Conservation (phyloP, 306 rosid genomes). For the Trifolium fragiferum region DNA sequence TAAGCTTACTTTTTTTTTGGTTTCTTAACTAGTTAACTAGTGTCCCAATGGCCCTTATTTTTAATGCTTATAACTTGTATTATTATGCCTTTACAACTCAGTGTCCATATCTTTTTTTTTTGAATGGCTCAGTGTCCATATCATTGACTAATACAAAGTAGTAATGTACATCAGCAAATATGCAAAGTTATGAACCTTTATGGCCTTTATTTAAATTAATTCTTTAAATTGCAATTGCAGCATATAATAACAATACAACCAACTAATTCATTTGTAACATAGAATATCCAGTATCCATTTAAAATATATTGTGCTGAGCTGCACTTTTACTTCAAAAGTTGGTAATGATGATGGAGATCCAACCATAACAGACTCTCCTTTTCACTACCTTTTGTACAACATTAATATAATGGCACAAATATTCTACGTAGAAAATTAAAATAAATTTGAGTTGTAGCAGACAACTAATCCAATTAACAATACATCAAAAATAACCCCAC, state of each 20-base stretch:
- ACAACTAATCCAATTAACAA: conserved; percentile 30
- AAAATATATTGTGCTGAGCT: conserved; percentile 25
- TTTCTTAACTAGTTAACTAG: no score
- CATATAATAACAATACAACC: background rate
- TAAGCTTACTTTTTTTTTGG: no score
- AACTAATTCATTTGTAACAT: background rate
- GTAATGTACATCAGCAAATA: background rate
- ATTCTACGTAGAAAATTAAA: conserved; percentile 38
- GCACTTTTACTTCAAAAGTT: conserved; percentile 43
- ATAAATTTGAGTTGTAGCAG: conserved; percentile 22
- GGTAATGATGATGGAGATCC: conserved; percentile 44
- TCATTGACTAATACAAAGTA: background rate
- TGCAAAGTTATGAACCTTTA: background rate
- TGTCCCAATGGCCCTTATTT: background rate
- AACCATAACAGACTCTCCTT: conserved; percentile 20
- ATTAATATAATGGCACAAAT: conserved; percentile 42
- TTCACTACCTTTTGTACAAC: conserved; percentile 37
- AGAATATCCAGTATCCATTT: background rate
- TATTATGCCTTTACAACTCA: conserved; percentile 3
- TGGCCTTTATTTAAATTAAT: background rate
- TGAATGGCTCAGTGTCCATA: background rate
- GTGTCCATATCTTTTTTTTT: background rate
- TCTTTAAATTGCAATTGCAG: background rate
- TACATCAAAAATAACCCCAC: conserved; percentile 47
- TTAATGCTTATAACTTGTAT: background rate